phyloP scores from a whole-genome alignment of 23 red algal genomes.

The Agarophyton chilense region DNA sequence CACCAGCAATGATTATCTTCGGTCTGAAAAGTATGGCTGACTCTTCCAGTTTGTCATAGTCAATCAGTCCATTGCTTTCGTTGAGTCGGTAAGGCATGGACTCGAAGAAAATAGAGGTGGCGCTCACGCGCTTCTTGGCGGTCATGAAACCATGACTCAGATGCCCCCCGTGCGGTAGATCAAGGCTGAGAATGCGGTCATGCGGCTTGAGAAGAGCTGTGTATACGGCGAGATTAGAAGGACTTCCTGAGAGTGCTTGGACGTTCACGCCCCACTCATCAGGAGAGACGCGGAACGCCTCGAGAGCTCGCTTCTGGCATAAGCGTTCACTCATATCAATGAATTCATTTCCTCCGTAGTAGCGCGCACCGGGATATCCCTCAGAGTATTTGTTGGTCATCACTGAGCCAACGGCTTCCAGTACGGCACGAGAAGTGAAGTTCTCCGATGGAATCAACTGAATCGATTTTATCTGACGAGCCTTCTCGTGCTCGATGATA shows the following conservation, averaged over 20 bases:
- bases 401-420: slow-evolving; percentile 92
- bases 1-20: slow-evolving; percentile 95
- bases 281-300: slow-evolving; percentile 80
- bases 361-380: slow-evolving; percentile 93
- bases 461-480: slow-evolving; percentile 85
- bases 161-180: slow-evolving; percentile 94
- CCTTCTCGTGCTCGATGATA: slow-evolving; percentile 96
- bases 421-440: slow-evolving; percentile 94
- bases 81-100: slow-evolving; percentile 99
- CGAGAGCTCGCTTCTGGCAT: slow-evolving; percentile 94
- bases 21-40: slow-evolving; percentile 91
- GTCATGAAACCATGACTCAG: slow-evolving; percentile 98
- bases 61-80: slow-evolving; percentile 88
- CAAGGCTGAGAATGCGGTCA: slow-evolving; percentile 95
- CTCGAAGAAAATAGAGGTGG: slow-evolving; percentile 98
- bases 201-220: slow-evolving; percentile 97
- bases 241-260: slow-evolving; percentile 92
- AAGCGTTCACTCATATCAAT: slow-evolving; percentile 95
- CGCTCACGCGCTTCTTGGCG: slow-evolving; percentile 93
- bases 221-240: slow-evolving; percentile 95
- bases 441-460: slow-evolving; percentile 99
- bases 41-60: slow-evolving; percentile 98
- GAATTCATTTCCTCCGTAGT: slow-evolving; percentile 98
- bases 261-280: slow-evolving; percentile 99
- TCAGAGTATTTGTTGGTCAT: slow-evolving; percentile 99